Evolutionary conservation across 176 grass and related monocot species (phyloP), one percentile per base, ranked within the genome.

Genomic region (Tuctoria greenei): DNA sequence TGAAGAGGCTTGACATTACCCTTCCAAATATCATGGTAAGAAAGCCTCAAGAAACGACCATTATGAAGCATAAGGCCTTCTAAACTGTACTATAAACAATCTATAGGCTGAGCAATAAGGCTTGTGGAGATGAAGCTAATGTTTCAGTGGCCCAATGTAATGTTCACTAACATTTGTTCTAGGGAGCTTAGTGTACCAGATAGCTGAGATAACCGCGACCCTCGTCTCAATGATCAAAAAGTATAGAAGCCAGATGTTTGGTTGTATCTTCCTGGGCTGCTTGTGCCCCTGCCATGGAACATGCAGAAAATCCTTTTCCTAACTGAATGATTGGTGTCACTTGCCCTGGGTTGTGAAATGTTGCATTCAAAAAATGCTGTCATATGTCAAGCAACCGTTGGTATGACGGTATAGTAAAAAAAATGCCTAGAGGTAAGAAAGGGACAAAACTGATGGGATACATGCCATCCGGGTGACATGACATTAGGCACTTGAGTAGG

Each of bases 101-200:
- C 23, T 70, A 37, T 79, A 64, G 79, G 55, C 62, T 61, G 70
- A 45, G 46, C 24, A 67, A 28, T 38, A 83, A 64, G 49, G 64
- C 69, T 58, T 69, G 74, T 21, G 37, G 69, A 46, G 56, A 42
- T 46, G 50, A 69, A 54, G 62, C 52, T 43, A 34, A 57, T 80
- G 45, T 31, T 69, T 45, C 11, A 13, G 75, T 54, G 38, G 27
- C 28, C 71, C 37, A 11, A 18, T 88, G 76, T 84, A 75, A 47
- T 88, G 86, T 80, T 80, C 75, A 88, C 27, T 79, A 84, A 55
- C 75, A 80, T 88, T 83, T 75, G 17, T 77, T 61, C 34, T 64
- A 64, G 61, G 16, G 7, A 64, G 60, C 31, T 36, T 39, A 64
- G 34, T 39, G 8, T 64, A 38, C 55, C 15, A 6, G 67, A 56